These are phyloP conservation scores for Microascus cirrosus DNA, from an alignment of 2,329 filamentous ascomycete species.

Conservation along the genomic window DNA sequence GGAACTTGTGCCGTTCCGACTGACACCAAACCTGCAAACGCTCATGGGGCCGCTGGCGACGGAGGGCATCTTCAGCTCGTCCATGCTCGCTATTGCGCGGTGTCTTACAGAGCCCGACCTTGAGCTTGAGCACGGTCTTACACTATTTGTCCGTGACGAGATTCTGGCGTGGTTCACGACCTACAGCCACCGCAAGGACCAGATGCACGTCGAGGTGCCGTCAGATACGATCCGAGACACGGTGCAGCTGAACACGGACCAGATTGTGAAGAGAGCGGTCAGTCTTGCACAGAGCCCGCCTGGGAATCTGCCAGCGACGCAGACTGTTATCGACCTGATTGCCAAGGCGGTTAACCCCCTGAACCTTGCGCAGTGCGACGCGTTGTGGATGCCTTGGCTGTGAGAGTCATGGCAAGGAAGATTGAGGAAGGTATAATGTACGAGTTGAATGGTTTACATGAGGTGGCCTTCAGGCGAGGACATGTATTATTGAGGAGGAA, in stretches of 20 bases:
- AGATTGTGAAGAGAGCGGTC: conserved; percentile 83
- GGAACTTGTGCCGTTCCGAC: conserved; percentile 91
- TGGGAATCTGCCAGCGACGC: conserved; percentile 82
- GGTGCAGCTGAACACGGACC: conserved; percentile 77
- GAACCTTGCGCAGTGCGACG: conserved; percentile 78
- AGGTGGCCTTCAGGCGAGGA: not conserved
- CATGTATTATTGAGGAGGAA: not conserved
- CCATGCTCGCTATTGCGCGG: conserved; percentile 91
- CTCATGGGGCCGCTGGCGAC: conserved; percentile 93
- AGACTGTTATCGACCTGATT: conserved; percentile 92
- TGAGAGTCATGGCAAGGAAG: conserved; percentile 28
- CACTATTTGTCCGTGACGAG: conserved; percentile 92
- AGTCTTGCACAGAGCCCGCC: conserved; percentile 69
- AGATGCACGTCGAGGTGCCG: conserved; percentile 24
- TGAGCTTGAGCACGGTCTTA: conserved; percentile 90
- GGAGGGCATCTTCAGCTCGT: conserved; percentile 91
- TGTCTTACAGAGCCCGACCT: conserved; percentile 81
- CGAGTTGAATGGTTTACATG: not conserved
- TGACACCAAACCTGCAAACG: conserved; percentile 91
- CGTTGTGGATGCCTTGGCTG: conserved; percentile 95
- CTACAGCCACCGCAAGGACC: conserved; percentile 44
- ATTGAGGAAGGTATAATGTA: not conserved
- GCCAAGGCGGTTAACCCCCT: conserved; percentile 87
- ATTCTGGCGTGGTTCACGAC: conserved; percentile 95
- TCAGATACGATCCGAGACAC: conserved; percentile 65